Evolutionary conservation across 768 basidiomycete species (phyloP).

Genomic region (Serendipita sp.): DNA sequence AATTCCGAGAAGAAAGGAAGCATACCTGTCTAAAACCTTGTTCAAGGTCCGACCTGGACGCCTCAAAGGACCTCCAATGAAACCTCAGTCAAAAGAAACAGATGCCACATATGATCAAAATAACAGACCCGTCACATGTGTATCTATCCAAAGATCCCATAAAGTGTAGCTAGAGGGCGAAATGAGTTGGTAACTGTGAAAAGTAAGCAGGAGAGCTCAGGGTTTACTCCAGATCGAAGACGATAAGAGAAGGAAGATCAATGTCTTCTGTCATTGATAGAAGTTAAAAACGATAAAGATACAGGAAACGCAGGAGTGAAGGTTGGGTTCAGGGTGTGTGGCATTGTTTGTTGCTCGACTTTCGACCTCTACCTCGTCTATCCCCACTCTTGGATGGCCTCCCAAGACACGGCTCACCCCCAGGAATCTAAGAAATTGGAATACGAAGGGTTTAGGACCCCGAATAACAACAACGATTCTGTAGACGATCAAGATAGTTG

Average conservation of each 20-base stretch:
- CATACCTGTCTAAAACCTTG: constrained; percentile 18
- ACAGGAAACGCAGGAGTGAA: neutral
- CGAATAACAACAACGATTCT: neutral
- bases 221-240: constrained; percentile 67
- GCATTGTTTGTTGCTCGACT: neutral
- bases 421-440: neutral
- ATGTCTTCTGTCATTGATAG: neutral
- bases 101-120: neutral
- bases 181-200: neutral
- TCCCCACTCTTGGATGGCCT: neutral
- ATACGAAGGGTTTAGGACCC: neutral
- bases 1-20: neutral
- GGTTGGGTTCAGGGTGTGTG: neutral
- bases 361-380: too few relatives aligned
- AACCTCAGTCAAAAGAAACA: neutral
- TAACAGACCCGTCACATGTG: constrained; percentile 37
- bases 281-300: neutral
- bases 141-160: constrained; percentile 81
- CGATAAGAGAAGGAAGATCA: constrained; percentile 44
- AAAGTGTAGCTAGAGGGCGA: constrained; percentile 48
- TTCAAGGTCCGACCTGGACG: constrained; percentile 21
- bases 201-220: neutral
- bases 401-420: neutral
- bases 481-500: constrained; percentile 42
- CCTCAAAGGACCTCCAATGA: neutral